phyloP scores from a whole-genome alignment of 192 early-diverging fungal genomes.

The Lunasporangiospora selenospora region DNA sequence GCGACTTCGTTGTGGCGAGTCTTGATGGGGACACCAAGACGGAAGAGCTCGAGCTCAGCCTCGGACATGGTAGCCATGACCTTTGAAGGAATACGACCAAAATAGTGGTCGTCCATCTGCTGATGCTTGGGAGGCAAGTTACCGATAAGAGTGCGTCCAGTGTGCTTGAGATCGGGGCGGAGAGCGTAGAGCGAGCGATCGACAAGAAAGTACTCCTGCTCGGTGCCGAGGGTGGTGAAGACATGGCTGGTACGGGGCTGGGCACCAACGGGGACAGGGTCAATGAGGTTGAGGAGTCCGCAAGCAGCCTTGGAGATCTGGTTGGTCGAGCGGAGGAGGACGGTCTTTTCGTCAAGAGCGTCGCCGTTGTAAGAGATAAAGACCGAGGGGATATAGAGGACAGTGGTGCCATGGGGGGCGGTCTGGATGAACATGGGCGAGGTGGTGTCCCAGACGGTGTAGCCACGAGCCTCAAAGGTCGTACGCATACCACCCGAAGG shows the following conservation, averaged over 20 bases:
- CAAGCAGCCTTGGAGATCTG: conserved; percentile 82
- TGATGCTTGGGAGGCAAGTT: conserved; percentile 96
- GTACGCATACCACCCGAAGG: conserved; percentile 97
- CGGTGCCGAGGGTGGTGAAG: conserved; percentile 93
- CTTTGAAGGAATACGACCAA: conserved; percentile 95
- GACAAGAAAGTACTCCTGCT: conserved; percentile 99
- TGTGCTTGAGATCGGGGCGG: conserved; percentile 96
- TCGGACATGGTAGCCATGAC: conserved; percentile 93
- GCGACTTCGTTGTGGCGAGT: conserved; percentile 99
- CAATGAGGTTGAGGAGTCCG: conserved; percentile 85
- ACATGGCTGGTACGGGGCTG: conserved; percentile 79
- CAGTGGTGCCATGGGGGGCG: conserved; percentile 90
- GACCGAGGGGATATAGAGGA: conserved; percentile 97
- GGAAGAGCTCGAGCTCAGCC: conserved; percentile 91
- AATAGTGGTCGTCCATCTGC: conserved; percentile 99
- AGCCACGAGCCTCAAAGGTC: conserved; percentile 99
- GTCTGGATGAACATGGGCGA: conserved; percentile 96
- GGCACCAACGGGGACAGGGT: conserved; percentile 58
- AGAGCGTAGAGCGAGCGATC: conserved; percentile 94
- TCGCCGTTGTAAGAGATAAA: conserved; percentile 99
- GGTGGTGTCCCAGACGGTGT: conserved; percentile 99
- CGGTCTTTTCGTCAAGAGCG: conserved; percentile 99
- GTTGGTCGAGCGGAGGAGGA: conserved; percentile 92
- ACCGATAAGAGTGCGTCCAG: conserved; percentile 93
- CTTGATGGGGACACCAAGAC: conserved; percentile 98